A percentile compares a stretch with the other conserved stretches of the same genome.
phyloP scores from a whole-genome alignment of 345 rosid genomes.

The Dipteronia dyeriana region DNA sequence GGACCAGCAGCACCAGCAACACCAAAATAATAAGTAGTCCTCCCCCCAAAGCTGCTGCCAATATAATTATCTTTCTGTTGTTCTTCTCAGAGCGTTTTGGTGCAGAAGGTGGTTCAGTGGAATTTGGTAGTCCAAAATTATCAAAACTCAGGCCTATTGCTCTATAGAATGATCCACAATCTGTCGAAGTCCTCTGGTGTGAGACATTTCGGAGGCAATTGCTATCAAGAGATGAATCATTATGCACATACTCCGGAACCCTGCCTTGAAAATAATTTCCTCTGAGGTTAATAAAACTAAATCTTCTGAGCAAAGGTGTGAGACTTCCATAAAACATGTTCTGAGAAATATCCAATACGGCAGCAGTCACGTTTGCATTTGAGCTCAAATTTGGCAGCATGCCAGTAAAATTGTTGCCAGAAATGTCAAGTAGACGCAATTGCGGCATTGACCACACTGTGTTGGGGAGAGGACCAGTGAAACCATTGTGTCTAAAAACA shows the following conservation, averaged over 20 bases:
- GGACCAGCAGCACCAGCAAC: constrained; percentile 44
- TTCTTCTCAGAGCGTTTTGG: constrained; percentile 40
- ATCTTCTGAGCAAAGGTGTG: constrained; percentile 49
- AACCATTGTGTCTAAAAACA: constrained; percentile 51
- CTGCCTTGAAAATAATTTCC: constrained; percentile 81
- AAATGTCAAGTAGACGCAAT: constrained; percentile 61
- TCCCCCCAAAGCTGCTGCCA: constrained; percentile 71
- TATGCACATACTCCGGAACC: constrained; percentile 59
- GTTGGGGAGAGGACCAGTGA: constrained; percentile 58
- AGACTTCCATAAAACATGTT: constrained; percentile 79
- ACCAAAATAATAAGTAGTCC: constrained; percentile 52
- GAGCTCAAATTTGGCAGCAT: constrained; percentile 46
- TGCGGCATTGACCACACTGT: constrained; percentile 60
- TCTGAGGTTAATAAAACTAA: constrained; percentile 51
- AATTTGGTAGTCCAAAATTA: constrained; percentile 74
- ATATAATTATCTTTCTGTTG: constrained; percentile 46
- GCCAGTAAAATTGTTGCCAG: constrained; percentile 81
- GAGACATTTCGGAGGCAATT: constrained; percentile 73
- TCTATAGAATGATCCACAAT: constrained; percentile 67
- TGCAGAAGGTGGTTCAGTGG: constrained; percentile 45
- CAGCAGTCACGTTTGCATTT: constrained; percentile 36
- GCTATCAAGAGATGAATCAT: constrained; percentile 51
- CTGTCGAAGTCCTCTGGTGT: constrained; percentile 54
- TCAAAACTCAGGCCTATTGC: constrained; percentile 68
- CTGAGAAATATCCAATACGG: constrained; percentile 60